Evolutionary conservation across 2,329 filamentous ascomycete genomes (phyloP).

Genomic region (Epichloe gansuensis): DNA sequence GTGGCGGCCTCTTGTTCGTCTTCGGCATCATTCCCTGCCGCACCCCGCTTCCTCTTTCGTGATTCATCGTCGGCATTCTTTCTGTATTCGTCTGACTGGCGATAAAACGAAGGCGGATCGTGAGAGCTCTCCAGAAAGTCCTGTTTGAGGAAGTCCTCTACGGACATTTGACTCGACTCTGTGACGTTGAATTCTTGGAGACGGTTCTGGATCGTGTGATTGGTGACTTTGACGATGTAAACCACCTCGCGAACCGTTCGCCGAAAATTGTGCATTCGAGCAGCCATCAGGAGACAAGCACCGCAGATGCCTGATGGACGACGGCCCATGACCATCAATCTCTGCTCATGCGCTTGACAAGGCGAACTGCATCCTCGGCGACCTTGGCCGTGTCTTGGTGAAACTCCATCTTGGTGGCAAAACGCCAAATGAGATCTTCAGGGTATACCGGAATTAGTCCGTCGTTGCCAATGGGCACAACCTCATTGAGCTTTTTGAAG

Average conservation of each 20-base stretch:
- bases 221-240: constrained; percentile 96
- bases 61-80: constrained; percentile 38
- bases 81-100: constrained; percentile 48
- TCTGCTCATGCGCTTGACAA: constrained; percentile 84
- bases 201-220: constrained; percentile 82
- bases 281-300: constrained; percentile 85
- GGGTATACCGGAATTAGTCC: constrained; percentile 61
- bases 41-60: constrained; percentile 31
- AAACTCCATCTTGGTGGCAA: constrained; percentile 86
- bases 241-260: constrained; percentile 88
- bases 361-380: constrained; percentile 73
- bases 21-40: constrained; percentile 14
- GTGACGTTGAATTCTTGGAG: constrained; percentile 86
- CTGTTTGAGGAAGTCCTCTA: constrained; percentile 69
- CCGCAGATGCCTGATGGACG: constrained; percentile 90
- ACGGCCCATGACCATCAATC: constrained; percentile 95
- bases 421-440: constrained; percentile 83
- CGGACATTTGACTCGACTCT: constrained; percentile 70
- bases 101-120: constrained; percentile 75
- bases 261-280: constrained; percentile 96
- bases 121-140: constrained; percentile 61
- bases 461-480: constrained; percentile 56
- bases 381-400: constrained; percentile 70
- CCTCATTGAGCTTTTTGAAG: constrained; percentile 71
- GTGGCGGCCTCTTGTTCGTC: constrained; percentile 8